Evolutionary conservation across 2,329 filamentous ascomycete species (phyloP), one percentile per base, ranked within the genome.

Genomic region (Stagonosporopsis tanaceti): DNA sequence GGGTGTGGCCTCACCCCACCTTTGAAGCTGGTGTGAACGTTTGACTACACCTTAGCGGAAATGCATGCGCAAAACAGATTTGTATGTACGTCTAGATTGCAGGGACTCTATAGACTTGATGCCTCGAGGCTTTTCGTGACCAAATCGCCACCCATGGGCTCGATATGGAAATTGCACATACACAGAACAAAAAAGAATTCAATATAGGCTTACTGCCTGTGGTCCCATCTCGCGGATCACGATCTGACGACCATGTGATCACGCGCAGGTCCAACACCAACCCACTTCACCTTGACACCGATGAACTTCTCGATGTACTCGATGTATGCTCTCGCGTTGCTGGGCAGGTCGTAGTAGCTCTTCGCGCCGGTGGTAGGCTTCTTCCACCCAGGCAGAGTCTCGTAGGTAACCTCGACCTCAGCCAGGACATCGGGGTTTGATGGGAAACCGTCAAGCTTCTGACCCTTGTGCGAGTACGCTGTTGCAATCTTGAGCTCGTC

Each of bases 401-500:
- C 81, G 77, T 92, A 92, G 35, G 86, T 81, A 17, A 90, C 86
- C 68, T 89, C 84, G 52, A 86, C 82, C 50, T 80, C 79, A 27
- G 84, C 83, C 15, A 92, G 79, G 34, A 83, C 73, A 39, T 81
- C 77, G 15, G 87, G 81, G 67, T 89, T 85, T 7, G 88, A 87
- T 4, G 86, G 90, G 82, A 90, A 92, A 12, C 82, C 85, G 17
- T 84, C 80, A 11, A 89, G 75, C 53, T 79, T 77, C 68, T 84
- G 71, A 40, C 84, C 85, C 47, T 84, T 82, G 69, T 85, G 65
- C 12, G 80, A 80, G 79, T 96, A 96, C 2, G 85, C 87, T 14
- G 89, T 85, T 17, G 89, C 90, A 47, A 91, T 82, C 75, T 93
- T 90, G 77, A 96, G 84, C 69, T 87, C 88, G 9, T 85, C 81